These are phyloP conservation scores for Tolypocladium capitatum DNA, from an alignment of 2,329 filamentous ascomycete genomes.

Conservation along the genomic window DNA sequence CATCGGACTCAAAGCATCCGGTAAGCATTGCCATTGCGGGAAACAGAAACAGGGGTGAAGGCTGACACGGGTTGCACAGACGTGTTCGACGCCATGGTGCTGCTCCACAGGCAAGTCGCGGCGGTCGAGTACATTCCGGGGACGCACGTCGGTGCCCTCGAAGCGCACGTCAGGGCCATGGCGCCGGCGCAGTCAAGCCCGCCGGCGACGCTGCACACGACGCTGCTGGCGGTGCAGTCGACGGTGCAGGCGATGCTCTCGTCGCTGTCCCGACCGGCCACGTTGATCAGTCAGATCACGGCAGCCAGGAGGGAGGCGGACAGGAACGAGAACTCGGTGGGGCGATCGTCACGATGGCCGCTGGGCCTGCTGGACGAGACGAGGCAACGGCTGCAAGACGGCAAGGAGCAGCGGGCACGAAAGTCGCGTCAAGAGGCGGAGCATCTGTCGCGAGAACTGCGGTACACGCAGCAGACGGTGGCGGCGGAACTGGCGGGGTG, in stretches of 20 bases:
- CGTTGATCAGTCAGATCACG: conserved; percentile 65
- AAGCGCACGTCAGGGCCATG: conserved; percentile 55
- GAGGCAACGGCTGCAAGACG: conserved; percentile 65
- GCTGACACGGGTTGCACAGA: conserved; percentile 29
- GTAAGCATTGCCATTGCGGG: conserved; percentile 27
- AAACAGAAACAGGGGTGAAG: background rate
- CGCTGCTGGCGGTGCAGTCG: conserved; percentile 66
- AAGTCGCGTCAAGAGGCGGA: conserved; percentile 58
- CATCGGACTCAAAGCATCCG: conserved; percentile 49
- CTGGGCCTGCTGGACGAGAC: conserved; percentile 77
- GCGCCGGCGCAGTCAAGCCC: conserved; percentile 60
- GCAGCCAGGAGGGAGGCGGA: conserved; percentile 63
- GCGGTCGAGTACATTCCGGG: conserved; percentile 54
- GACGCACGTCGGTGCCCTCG: conserved; percentile 55
- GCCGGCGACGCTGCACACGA: conserved; percentile 57
- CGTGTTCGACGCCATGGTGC: conserved; percentile 50
- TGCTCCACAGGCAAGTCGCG: conserved; percentile 39
- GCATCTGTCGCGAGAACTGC: conserved; percentile 64
- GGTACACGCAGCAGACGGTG: conserved; percentile 88
- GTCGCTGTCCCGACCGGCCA: conserved; percentile 65
- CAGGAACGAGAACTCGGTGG: conserved; percentile 61
- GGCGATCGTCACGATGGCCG: conserved; percentile 66
- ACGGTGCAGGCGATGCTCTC: conserved; percentile 71
- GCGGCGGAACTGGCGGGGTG: conserved; percentile 84
- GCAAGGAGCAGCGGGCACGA: conserved; percentile 68